These are phyloP conservation scores for Xylaria flabelliformis DNA, from an alignment of 495 filamentous ascomycete species.

Conservation along the genomic window DNA sequence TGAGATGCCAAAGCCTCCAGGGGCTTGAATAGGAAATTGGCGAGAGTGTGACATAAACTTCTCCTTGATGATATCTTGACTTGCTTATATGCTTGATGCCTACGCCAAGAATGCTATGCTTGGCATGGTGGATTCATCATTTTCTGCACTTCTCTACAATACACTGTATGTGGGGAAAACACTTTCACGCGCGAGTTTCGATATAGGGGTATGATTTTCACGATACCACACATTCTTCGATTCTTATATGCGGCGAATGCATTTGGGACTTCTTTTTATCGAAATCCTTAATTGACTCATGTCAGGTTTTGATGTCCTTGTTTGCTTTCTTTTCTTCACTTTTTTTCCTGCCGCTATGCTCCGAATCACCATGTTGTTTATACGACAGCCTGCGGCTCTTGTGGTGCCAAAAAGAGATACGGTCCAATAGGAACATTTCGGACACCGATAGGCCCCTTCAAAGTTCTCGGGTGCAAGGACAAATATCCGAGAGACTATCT, in stretches of 20 bases:
- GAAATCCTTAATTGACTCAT: background rate
- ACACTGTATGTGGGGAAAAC: conserved; percentile 5
- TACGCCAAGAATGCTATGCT: background rate
- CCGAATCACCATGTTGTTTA: background rate
- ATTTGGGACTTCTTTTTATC: background rate
- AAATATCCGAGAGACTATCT: background rate
- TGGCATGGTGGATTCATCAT: conserved; percentile 5
- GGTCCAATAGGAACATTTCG: background rate
- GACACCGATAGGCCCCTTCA: background rate
- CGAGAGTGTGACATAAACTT: background rate
- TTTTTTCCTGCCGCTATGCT: background rate
- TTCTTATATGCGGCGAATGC: background rate
- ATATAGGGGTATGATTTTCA: conserved; percentile 11
- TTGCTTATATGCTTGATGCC: conserved; percentile 7
- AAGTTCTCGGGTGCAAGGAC: background rate
- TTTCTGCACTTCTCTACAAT: background rate
- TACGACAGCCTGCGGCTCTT: background rate
- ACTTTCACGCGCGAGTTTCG: conserved; percentile 12
- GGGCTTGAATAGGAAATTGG: conserved; percentile 25
- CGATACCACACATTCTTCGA: conserved; percentile 13
- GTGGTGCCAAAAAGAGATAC: background rate
- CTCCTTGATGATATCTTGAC: background rate
- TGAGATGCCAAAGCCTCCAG: conserved; percentile 36
- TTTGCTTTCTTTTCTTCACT: background rate
- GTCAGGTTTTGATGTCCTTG: background rate